phyloP scores from a whole-genome alignment of 2,329 filamentous ascomycete genomes.

The Trichoderma sp. region DNA sequence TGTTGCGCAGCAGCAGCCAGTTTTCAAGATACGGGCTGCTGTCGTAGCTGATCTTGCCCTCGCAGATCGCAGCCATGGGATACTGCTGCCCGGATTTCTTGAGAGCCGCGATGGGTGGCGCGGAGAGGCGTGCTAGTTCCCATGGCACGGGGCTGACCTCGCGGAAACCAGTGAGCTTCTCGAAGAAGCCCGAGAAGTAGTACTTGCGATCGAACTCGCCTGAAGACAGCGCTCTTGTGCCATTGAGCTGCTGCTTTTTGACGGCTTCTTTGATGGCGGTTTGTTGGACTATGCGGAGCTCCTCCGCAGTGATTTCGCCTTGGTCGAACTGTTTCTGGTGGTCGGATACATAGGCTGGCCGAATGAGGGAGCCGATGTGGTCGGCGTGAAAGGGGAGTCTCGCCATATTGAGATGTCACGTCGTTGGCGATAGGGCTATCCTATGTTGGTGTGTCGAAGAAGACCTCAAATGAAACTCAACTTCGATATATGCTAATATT shows the following conservation, averaged over 20 bases:
- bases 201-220: constrained; percentile 65
- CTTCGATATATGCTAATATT: neutral
- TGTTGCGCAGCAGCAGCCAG: constrained; percentile 41
- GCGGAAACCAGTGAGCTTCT: constrained; percentile 45
- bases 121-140: constrained; percentile 40
- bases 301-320: constrained; percentile 42
- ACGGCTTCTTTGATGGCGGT: constrained; percentile 66
- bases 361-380: constrained; percentile 70
- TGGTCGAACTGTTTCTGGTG: constrained; percentile 51
- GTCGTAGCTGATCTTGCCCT: constrained; percentile 45
- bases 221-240: constrained; percentile 64
- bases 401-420: constrained; percentile 26
- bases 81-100: constrained; percentile 42
- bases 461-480: neutral
- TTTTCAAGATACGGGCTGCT: constrained; percentile 47
- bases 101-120: constrained; percentile 43
- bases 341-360: constrained; percentile 62
- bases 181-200: constrained; percentile 52
- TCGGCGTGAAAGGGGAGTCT: constrained; percentile 66
- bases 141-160: constrained; percentile 42
- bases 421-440: neutral
- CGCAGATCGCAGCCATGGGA: constrained; percentile 43
- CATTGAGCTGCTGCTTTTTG: constrained; percentile 62
- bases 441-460: neutral
- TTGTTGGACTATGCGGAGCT: constrained; percentile 59